Evolutionary conservation across 805 yeast genomes (phyloP).

Genomic region (Saccharomycopsis capsularis): DNA sequence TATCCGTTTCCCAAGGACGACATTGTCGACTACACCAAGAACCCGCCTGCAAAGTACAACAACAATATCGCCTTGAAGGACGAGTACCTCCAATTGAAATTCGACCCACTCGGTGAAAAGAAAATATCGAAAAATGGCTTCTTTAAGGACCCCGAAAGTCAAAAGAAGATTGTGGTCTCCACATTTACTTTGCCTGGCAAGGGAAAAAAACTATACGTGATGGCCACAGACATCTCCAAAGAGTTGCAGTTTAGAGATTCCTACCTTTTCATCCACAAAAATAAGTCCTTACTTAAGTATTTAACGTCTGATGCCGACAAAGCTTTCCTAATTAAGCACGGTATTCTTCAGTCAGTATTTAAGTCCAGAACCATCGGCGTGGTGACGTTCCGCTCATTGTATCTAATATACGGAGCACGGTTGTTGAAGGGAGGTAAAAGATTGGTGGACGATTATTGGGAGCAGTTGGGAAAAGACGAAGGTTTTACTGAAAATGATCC

Average conservation of each 20-base stretch:
- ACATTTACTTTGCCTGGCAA: conserved; percentile 22
- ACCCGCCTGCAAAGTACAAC: conserved; percentile 14
- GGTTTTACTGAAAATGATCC: conserved; percentile 40
- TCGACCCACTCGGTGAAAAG: conserved; percentile 19
- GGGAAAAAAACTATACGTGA: conserved; percentile 18
- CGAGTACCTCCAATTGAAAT: conserved; percentile 17
- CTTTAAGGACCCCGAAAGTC: conserved; percentile 7
- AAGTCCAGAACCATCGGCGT: conserved; percentile 22
- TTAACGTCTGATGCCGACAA: conserved; percentile 19
- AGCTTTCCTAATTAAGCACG: conserved; percentile 17
- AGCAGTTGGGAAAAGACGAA: conserved; percentile 34
- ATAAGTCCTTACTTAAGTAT: conserved; percentile 19
- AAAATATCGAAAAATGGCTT: conserved; percentile 22
- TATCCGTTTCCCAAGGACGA: conserved; percentile 19
- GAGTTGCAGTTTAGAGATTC: conserved; percentile 21
- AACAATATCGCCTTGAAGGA: conserved; percentile 7
- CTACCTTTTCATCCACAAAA: conserved; percentile 19
- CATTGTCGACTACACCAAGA: conserved; percentile 8
- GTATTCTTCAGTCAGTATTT: conserved; percentile 17
- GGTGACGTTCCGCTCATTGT: conserved; percentile 40
- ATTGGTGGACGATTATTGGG: conserved; percentile 53
- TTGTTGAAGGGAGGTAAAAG: conserved; percentile 41
- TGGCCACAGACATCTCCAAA: conserved; percentile 22
- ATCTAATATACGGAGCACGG: conserved; percentile 45
- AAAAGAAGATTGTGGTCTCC: conserved; percentile 15